These are phyloP conservation scores for Lactifluus piperatus DNA, from an alignment of 768 basidiomycete species.

Conservation along the genomic window DNA sequence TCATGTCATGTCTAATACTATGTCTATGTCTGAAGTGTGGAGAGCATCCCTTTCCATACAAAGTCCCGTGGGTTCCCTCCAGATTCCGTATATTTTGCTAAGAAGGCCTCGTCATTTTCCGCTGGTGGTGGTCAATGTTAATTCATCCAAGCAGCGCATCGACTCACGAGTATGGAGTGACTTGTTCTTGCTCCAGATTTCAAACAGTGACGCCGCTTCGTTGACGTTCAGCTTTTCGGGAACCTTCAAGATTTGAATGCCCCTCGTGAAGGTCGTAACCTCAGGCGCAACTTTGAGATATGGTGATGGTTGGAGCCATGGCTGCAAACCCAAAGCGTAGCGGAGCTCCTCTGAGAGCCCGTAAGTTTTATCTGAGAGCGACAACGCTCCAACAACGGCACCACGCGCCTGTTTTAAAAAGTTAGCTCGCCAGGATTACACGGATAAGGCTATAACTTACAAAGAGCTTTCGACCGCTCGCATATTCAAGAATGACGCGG, in stretches of 20 bases:
- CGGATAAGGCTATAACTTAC: constrained; percentile 35
- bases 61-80: constrained; percentile 76
- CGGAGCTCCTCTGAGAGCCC: constrained; percentile 53
- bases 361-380: constrained; percentile 49
- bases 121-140: constrained; percentile 22
- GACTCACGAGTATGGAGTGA: constrained; percentile 44
- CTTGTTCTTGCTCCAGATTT: constrained; percentile 62
- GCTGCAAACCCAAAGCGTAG: constrained; percentile 45
- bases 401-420: constrained; percentile 46
- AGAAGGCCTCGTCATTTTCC: constrained; percentile 60
- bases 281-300: constrained; percentile 47
- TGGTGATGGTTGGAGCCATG: constrained; percentile 37
- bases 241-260: constrained; percentile 41
- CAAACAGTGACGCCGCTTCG: constrained; percentile 71
- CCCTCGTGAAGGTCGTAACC: constrained; percentile 45
- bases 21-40: constrained; percentile 20
- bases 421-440: not conserved
- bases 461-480: constrained; percentile 58
- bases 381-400: constrained; percentile 63
- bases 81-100: constrained; percentile 70
- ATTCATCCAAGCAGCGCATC: not conserved
- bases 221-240: constrained; percentile 50
- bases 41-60: constrained; percentile 34
- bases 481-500: constrained; percentile 67
- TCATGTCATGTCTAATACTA: not conserved